Percentiles rank a stretch among this genome's conserved stretches.
phyloP scores from a whole-genome alignment of 177 flowering plant genomes.

The Vitis hybrid region DNA sequence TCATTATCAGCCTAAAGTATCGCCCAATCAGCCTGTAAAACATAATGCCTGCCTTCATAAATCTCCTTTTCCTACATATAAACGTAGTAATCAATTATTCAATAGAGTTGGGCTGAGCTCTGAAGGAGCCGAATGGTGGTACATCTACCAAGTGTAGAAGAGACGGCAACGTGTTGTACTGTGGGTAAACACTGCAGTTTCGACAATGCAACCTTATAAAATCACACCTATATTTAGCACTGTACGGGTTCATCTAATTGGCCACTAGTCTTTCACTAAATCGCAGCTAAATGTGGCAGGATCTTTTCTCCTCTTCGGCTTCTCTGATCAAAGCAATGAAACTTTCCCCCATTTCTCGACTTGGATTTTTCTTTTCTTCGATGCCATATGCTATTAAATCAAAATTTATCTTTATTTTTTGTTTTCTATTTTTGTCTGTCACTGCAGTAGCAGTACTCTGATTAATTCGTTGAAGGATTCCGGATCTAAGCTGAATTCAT shows the following conservation, averaged over 20 bases:
- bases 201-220: slow-evolving; percentile 20
- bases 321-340: slow-evolving; percentile 4
- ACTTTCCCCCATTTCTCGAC: slow-evolving; percentile 8
- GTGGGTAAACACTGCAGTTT: slow-evolving; percentile 28
- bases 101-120: neutral
- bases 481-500: no score
- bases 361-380: no score
- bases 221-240: slow-evolving; percentile 12
- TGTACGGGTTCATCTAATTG: slow-evolving; percentile 13
- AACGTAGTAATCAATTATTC: neutral
- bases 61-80: neutral
- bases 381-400: no score
- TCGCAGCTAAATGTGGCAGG: slow-evolving; percentile 12
- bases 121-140: no score
- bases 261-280: slow-evolving; percentile 23
- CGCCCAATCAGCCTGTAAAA: no score
- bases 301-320: slow-evolving; percentile 25
- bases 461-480: no score
- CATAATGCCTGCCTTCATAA: neutral
- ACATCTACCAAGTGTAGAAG: slow-evolving; percentile 15
- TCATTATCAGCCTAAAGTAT: neutral
- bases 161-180: slow-evolving; percentile 25
- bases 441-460: no score
- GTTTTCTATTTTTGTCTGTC: no score
- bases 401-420: no score